Percentiles rank a stretch among this genome's conserved stretches.
Evolutionary conservation across 371 early-diverging fungal genomes (phyloP).

Genomic region (Mortierella sp.): DNA sequence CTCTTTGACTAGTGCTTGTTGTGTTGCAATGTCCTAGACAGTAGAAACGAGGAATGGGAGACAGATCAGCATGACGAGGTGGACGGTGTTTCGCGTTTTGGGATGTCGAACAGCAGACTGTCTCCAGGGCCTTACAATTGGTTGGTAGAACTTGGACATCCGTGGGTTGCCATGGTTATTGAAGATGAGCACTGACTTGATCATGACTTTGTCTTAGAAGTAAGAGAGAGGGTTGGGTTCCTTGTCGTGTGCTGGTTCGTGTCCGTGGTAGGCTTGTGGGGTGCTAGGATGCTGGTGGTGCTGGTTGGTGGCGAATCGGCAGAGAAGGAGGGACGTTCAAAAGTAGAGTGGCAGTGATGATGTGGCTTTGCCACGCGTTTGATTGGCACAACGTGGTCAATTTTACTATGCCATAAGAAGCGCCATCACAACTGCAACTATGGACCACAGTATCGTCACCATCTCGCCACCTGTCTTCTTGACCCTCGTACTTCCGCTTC

Average conservation of each 20-base stretch:
- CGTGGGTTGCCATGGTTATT: conserved; percentile 97
- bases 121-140: conserved; percentile 78
- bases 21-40: conserved; percentile 79
- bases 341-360: too few relatives aligned
- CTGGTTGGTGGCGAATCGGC: too few relatives aligned
- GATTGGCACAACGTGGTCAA: too few relatives aligned
- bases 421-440: conserved; percentile 7
- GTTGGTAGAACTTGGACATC: conserved; percentile 91
- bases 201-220: conserved; percentile 70
- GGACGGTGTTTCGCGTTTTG: too few relatives aligned
- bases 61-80: too few relatives aligned
- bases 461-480: not conserved
- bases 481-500: conserved; percentile 8
- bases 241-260: not conserved
- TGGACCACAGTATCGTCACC: conserved; percentile 10
- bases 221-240: not conserved
- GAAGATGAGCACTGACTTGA: conserved; percentile 94
- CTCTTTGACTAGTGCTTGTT: conserved; percentile 86
- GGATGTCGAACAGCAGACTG: too few relatives aligned
- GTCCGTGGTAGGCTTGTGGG: too few relatives aligned
- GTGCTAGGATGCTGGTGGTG: too few relatives aligned
- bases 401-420: conserved; percentile 7
- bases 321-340: too few relatives aligned
- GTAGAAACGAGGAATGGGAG: too few relatives aligned
- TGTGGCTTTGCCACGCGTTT: too few relatives aligned